A percentile compares a stretch with the other conserved stretches of the same genome.
phyloP scores from a whole-genome alignment of 2,329 filamentous ascomycete genomes.

The Fusarium oxysporum region DNA sequence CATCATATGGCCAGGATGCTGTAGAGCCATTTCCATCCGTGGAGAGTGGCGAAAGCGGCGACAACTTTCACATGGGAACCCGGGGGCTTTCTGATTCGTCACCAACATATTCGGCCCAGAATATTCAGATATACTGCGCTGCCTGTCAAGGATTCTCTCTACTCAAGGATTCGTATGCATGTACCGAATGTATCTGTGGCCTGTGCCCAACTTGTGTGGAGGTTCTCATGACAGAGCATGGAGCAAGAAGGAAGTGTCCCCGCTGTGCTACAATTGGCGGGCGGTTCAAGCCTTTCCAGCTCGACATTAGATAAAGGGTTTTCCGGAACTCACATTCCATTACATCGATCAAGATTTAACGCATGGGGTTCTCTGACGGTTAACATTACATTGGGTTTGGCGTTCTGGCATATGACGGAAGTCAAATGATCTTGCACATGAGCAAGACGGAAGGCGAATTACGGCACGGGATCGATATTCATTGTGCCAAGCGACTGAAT shows the following conservation, averaged over 20 bases:
- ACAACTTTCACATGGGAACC: slow-evolving; percentile 77
- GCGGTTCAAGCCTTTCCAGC: slow-evolving; percentile 85
- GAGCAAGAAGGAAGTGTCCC: slow-evolving; percentile 81
- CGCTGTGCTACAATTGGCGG: slow-evolving; percentile 83
- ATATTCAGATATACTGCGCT: slow-evolving; percentile 91
- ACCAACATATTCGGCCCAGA: slow-evolving; percentile 76
- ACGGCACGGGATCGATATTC: slow-evolving; percentile 28
- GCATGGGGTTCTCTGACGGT: slow-evolving; percentile 24
- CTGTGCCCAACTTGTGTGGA: slow-evolving; percentile 91
- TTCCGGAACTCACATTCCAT: slow-evolving; percentile 33
- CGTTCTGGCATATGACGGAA: slow-evolving; percentile 44
- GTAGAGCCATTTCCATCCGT: slow-evolving; percentile 90
- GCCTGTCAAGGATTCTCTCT: slow-evolving; percentile 83
- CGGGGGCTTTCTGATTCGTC: slow-evolving; percentile 77
- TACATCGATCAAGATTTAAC: slow-evolving; percentile 16
- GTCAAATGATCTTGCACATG: slow-evolving; percentile 36
- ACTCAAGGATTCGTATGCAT: slow-evolving; percentile 88
- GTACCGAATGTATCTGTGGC: slow-evolving; percentile 95
- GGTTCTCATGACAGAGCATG: slow-evolving; percentile 79
- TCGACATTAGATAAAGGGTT: slow-evolving; percentile 76
- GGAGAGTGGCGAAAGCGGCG: slow-evolving; percentile 79
- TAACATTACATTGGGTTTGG: slow-evolving; percentile 42
- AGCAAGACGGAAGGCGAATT: slow-evolving; percentile 37
- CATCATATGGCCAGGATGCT: slow-evolving; percentile 73
- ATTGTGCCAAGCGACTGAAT: slow-evolving; percentile 25